phyloP scores from a whole-genome alignment of 2,329 filamentous ascomycete species.

The Pezicula neosporulosa region DNA sequence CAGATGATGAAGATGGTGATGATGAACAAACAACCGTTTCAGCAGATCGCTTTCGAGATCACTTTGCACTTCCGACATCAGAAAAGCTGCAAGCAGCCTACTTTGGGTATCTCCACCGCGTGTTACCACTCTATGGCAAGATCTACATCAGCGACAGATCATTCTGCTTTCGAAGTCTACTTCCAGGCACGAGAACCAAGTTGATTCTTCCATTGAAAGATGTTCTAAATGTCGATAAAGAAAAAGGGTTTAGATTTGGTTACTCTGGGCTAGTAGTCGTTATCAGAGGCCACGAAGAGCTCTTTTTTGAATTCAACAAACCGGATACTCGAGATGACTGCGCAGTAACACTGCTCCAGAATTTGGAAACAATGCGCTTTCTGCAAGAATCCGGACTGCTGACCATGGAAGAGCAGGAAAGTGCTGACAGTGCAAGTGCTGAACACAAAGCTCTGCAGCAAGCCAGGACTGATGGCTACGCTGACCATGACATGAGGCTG shows the following conservation, averaged over 20 bases:
- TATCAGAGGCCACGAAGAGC: slow-evolving; percentile 88
- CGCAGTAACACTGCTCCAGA: slow-evolving; percentile 73
- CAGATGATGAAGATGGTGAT: slow-evolving; percentile 54
- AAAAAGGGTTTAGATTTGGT: slow-evolving; percentile 89
- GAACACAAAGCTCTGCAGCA: slow-evolving; percentile 80
- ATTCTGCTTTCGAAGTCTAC: slow-evolving; percentile 89
- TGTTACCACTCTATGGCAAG: slow-evolving; percentile 91
- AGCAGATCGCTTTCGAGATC: slow-evolving; percentile 79
- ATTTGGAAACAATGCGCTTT: slow-evolving; percentile 68
- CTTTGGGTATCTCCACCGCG: slow-evolving; percentile 86
- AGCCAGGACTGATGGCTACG: slow-evolving; percentile 56
- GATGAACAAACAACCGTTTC: slow-evolving; percentile 62
- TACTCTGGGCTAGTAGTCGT: slow-evolving; percentile 91
- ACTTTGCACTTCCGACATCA: slow-evolving; percentile 82
- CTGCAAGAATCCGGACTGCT: slow-evolving; percentile 67
- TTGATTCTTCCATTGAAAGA: slow-evolving; percentile 87
- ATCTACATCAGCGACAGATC: slow-evolving; percentile 87
- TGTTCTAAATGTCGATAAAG: slow-evolving; percentile 89
- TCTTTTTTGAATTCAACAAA: slow-evolving; percentile 91
- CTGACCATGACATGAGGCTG: slow-evolving; percentile 46
- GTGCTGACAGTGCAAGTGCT: slow-evolving; percentile 70
- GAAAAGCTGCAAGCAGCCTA: slow-evolving; percentile 87
- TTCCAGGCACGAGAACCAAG: slow-evolving; percentile 88
- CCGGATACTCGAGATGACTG: slow-evolving; percentile 84
- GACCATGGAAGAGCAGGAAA: slow-evolving; percentile 64